Conservation (phyloP, 1,139 yeast genomes). For the Zygosaccharomyces sapae region DNA sequence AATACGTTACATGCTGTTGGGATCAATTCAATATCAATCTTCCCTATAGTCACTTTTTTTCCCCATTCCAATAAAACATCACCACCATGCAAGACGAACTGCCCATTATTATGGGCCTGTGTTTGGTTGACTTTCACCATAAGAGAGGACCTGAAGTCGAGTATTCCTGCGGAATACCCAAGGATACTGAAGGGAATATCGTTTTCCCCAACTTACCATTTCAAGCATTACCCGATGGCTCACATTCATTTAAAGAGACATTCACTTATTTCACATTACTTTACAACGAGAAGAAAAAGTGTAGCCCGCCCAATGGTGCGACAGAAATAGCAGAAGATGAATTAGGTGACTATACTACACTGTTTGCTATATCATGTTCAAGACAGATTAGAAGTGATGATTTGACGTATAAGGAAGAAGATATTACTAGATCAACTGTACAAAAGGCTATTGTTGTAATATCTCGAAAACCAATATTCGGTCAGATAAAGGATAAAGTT, state of each 20-base stretch:
- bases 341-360: constrained; percentile 49
- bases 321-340: constrained; percentile 42
- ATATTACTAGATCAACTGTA: constrained; percentile 80
- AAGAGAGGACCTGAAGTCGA: constrained; percentile 93
- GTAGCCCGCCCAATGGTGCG: constrained; percentile 29
- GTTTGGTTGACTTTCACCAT: constrained; percentile 92
- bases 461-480: constrained; percentile 79
- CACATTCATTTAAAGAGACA: constrained; percentile 88
- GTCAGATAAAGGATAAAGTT: constrained; percentile 82
- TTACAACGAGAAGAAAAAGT: constrained; percentile 52
- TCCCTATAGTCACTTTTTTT: not conserved
- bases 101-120: constrained; percentile 65
- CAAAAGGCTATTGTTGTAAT: constrained; percentile 91
- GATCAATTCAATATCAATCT: not conserved
- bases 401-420: constrained; percentile 53
- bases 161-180: constrained; percentile 76
- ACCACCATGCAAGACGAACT: constrained; percentile 16
- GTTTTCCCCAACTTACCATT: constrained; percentile 90
- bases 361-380: constrained; percentile 92
- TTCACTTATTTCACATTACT: constrained; percentile 84
- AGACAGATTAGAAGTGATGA: constrained; percentile 71
- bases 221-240: constrained; percentile 94
- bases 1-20: not conserved
- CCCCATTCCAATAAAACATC: constrained; percentile 13
- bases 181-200: constrained; percentile 39